Conservation (phyloP, 2,329 filamentous ascomycete genomes). For the Emergomyces africanus region DNA sequence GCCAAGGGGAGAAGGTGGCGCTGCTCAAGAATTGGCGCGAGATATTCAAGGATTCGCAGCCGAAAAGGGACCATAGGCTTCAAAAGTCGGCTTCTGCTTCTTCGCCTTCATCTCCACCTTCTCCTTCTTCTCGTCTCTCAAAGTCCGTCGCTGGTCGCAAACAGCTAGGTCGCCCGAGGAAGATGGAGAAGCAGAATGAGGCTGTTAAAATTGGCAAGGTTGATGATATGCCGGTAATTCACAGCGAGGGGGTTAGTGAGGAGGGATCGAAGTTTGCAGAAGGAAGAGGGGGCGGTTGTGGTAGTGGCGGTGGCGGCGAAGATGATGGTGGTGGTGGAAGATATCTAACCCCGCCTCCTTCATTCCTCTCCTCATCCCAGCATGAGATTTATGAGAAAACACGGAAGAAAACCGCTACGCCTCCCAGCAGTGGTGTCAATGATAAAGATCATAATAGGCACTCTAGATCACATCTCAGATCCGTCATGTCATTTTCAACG, state of each 20-base stretch:
- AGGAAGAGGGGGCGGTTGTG: background rate
- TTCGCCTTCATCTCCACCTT: background rate
- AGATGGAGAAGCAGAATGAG: background rate
- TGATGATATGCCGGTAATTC: background rate
- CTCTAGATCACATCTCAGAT: background rate
- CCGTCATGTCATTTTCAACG: background rate
- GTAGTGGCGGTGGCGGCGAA: background rate
- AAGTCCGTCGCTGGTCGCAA: background rate
- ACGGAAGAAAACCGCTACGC: background rate
- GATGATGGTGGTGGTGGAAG: background rate
- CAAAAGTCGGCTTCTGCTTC: background rate
- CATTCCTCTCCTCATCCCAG: background rate
- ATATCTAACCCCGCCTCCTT: background rate
- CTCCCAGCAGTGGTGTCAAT: background rate
- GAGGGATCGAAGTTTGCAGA: background rate
- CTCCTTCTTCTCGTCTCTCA: background rate
- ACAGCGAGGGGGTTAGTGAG: background rate
- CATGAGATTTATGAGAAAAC: background rate
- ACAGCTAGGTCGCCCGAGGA: background rate
- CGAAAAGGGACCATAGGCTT: constrained; percentile 13
- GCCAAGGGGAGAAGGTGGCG: constrained; percentile 30
- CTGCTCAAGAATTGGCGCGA: constrained; percentile 36
- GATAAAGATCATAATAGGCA: background rate
- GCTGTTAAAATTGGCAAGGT: background rate
- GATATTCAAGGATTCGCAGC: constrained; percentile 27